Percentiles rank a stretch among this genome's conserved stretches.
phyloP scores from a whole-genome alignment of 228 moss, liverwort and hornwort species.

The Sphagnum magellanicum region DNA sequence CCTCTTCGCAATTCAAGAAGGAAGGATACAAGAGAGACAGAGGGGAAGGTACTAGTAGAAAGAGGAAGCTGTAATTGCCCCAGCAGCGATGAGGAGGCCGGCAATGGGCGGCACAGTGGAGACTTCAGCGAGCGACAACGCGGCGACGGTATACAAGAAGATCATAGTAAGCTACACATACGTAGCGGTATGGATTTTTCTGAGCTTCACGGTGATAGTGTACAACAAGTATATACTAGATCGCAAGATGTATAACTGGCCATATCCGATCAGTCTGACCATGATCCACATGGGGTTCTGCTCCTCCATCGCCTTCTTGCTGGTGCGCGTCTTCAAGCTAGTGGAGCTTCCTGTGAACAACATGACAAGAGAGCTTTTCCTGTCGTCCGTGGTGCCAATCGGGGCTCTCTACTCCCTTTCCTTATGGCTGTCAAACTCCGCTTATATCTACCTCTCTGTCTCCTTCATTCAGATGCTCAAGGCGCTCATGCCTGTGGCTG shows the following conservation, averaged over 20 bases:
- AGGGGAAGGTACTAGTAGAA: too few relatives aligned
- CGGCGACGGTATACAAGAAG: constrained; percentile 11
- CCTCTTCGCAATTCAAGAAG: too few relatives aligned
- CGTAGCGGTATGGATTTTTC: constrained; percentile 49
- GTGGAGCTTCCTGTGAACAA: constrained; percentile 35
- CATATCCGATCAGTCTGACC: constrained; percentile 47
- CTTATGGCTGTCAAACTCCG: constrained; percentile 58
- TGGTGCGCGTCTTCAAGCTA: constrained; percentile 51
- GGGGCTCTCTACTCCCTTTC: constrained; percentile 52
- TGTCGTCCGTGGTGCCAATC: constrained; percentile 50
- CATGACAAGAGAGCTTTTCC: constrained; percentile 45
- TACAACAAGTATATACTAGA: constrained; percentile 73
- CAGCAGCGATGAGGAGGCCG: too few relatives aligned
- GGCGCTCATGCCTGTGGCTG: constrained; percentile 61
- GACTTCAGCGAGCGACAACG: too few relatives aligned
- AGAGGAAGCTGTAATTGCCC: too few relatives aligned
- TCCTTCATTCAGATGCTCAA: constrained; percentile 66
- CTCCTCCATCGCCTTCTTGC: constrained; percentile 31
- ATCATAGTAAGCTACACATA: constrained; percentile 48
- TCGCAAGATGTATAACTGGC: constrained; percentile 62
- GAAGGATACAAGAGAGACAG: too few relatives aligned
- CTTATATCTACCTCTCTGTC: constrained; percentile 54
- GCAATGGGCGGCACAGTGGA: too few relatives aligned
- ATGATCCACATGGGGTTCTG: constrained; percentile 71
- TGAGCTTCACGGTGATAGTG: constrained; percentile 59